Conservation (phyloP, 768 basidiomycete species). For the Macrolepiota fuliginosa region DNA sequence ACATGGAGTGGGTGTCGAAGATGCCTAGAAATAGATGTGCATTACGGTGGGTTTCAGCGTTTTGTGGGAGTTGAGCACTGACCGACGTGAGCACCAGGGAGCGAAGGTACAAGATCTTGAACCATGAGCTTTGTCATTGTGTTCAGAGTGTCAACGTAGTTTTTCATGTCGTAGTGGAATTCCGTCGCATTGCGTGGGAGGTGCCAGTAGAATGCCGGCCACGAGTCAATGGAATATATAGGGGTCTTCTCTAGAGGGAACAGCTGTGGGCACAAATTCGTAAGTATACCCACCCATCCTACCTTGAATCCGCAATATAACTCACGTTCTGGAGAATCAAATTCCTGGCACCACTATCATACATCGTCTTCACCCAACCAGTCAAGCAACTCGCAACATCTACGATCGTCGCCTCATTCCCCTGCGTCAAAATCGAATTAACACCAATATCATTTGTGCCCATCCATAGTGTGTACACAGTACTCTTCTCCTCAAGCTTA, state of each 20-base stretch:
- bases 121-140: constrained; percentile 49
- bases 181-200: constrained; percentile 50
- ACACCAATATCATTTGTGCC: constrained; percentile 65
- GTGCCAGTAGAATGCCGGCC: constrained; percentile 49
- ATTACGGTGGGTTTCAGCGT: not conserved
- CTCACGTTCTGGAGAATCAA: constrained; percentile 69
- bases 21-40: constrained; percentile 33
- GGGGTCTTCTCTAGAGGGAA: constrained; percentile 51
- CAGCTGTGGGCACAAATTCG: constrained; percentile 34
- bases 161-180: constrained; percentile 54
- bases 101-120: constrained; percentile 39
- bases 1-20: constrained; percentile 61
- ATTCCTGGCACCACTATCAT: constrained; percentile 58
- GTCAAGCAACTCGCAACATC: constrained; percentile 56
- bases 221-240: constrained; percentile 45
- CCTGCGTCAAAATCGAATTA: constrained; percentile 47
- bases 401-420: constrained; percentile 50
- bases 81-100: constrained; percentile 60
- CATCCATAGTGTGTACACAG: constrained; percentile 67
- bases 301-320: not conserved
- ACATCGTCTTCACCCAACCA: constrained; percentile 55
- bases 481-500: constrained; percentile 38
- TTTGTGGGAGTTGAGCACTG: constrained; percentile 13
- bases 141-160: constrained; percentile 50
- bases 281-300: not conserved